These are phyloP conservation scores for Fragilaria radians DNA, from an alignment of 108 stramenopile species.

Conservation along the genomic window DNA sequence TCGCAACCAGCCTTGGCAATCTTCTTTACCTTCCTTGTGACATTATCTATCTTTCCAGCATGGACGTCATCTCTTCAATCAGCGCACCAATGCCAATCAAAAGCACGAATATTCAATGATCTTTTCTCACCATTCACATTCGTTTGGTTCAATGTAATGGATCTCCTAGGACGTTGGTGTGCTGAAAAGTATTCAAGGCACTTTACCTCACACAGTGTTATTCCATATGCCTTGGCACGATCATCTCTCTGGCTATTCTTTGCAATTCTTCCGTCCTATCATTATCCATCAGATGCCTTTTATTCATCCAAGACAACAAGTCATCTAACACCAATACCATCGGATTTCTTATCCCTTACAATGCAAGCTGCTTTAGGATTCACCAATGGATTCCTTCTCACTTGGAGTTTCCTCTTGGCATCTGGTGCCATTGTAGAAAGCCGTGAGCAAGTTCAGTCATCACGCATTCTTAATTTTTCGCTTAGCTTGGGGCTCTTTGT, in stretches of 20 bases:
- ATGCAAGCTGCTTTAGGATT: conserved; percentile 30
- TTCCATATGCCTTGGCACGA: conserved; percentile 15
- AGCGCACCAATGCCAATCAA: conserved; percentile 24
- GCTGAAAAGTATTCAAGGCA: conserved; percentile 3
- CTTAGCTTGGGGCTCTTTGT: conserved; percentile 34
- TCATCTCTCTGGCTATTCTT: conserved; percentile 25
- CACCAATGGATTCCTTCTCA: conserved; percentile 36
- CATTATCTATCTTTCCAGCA: conserved; percentile 41
- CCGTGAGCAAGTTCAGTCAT: conserved; percentile 24
- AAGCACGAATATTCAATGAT: conserved; percentile 37
- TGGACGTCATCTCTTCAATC: conserved; percentile 39
- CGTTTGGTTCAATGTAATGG: conserved; percentile 47
- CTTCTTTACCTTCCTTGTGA: conserved; percentile 43
- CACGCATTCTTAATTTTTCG: conserved; percentile 38
- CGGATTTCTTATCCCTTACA: conserved; percentile 30
- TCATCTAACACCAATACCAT: conserved; percentile 11
- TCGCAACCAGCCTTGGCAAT: conserved; percentile 18
- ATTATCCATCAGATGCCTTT: background rate
- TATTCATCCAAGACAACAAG: background rate
- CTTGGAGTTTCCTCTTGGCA: conserved; percentile 31
- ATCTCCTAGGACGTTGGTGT: conserved; percentile 35
- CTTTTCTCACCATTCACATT: conserved; percentile 40
- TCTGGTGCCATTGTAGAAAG: conserved; percentile 12
- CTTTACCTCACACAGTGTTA: conserved; percentile 9
- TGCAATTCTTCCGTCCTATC: conserved; percentile 19